Conservation (phyloP, 2,329 filamentous ascomycete species). For the Apiospora marii region DNA sequence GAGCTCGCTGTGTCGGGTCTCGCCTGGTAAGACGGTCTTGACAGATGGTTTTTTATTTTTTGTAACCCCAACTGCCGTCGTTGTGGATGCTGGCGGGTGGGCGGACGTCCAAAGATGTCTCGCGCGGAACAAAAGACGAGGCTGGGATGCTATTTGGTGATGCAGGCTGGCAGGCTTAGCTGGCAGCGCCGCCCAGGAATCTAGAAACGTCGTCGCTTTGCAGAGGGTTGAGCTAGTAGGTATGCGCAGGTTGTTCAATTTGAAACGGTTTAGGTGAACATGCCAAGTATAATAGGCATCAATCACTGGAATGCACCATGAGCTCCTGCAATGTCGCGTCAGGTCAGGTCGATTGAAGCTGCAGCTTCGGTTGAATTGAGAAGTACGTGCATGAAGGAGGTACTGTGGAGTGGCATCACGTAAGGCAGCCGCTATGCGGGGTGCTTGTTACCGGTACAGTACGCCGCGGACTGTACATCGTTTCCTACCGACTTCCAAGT, state of each 20-base stretch:
- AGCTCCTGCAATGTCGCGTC: not conserved
- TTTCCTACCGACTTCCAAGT: not conserved
- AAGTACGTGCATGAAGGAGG: conserved; percentile 10
- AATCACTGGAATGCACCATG: conserved; percentile 6
- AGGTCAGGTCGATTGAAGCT: not conserved
- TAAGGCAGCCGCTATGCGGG: conserved; percentile 7
- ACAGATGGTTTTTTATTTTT: not conserved
- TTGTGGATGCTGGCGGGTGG: not conserved
- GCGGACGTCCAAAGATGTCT: not conserved
- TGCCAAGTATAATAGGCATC: not conserved
- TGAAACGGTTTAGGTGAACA: not conserved
- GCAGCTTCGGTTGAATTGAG: not conserved
- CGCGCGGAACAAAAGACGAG: conserved; percentile 17
- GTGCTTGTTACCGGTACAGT: conserved; percentile 16
- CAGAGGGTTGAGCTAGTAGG: not conserved
- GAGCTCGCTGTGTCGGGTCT: not conserved
- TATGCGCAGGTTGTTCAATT: not conserved
- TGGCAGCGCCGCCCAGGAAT: not conserved
- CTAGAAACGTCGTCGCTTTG: not conserved
- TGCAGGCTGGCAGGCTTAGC: not conserved
- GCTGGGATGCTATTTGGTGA: conserved; percentile 8
- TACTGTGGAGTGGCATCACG: conserved; percentile 24
- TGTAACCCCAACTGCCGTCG: not conserved
- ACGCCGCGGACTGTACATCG: not conserved
- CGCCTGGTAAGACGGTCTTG: conserved; percentile 7